phyloP scores from a whole-genome alignment of 2,329 filamentous ascomycete species.

The Aphanocladium album region DNA sequence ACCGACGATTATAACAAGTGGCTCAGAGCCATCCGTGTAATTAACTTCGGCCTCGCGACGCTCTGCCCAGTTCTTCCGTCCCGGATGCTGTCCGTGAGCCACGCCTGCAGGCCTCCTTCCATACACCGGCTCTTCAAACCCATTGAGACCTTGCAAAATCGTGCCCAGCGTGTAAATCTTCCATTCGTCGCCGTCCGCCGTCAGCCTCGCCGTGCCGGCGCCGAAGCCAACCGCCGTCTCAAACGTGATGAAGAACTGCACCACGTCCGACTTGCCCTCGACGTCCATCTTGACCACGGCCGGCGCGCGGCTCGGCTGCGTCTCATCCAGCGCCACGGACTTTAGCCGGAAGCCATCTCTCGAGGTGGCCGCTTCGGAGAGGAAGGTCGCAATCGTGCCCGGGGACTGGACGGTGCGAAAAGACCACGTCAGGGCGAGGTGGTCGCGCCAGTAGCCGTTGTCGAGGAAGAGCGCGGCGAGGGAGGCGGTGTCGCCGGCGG shows the following conservation, averaged over 20 bases:
- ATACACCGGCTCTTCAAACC: constrained; percentile 40
- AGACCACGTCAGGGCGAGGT: constrained; percentile 48
- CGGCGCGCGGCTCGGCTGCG: background rate
- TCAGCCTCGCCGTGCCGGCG: constrained; percentile 16
- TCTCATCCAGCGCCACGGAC: constrained; percentile 1
- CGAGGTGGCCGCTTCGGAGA: constrained; percentile 7
- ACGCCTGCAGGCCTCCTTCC: constrained; percentile 44
- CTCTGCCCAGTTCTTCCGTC: constrained; percentile 21
- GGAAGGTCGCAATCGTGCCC: constrained; percentile 2
- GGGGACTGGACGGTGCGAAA: constrained; percentile 37
- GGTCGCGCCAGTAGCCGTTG: constrained; percentile 50
- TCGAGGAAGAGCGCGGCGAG: constrained; percentile 26
- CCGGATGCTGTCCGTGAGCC: constrained; percentile 28
- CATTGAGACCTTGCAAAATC: constrained; percentile 42
- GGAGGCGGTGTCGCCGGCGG: constrained; percentile 15
- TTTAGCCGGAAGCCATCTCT: constrained; percentile 4
- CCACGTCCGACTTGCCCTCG: constrained; percentile 13
- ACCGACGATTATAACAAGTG: constrained; percentile 19
- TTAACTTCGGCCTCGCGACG: constrained; percentile 14
- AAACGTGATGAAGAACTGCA: constrained; percentile 18
- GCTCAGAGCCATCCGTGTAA: constrained; percentile 15
- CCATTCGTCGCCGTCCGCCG: constrained; percentile 31
- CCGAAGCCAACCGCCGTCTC: constrained; percentile 16
- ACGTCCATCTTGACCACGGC: constrained; percentile 10
- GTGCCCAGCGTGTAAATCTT: constrained; percentile 57